A percentile compares a stretch with the other conserved stretches of the same genome.
phyloP scores from a whole-genome alignment of 2,329 filamentous ascomycete genomes.

The Scytalidium sp. region DNA sequence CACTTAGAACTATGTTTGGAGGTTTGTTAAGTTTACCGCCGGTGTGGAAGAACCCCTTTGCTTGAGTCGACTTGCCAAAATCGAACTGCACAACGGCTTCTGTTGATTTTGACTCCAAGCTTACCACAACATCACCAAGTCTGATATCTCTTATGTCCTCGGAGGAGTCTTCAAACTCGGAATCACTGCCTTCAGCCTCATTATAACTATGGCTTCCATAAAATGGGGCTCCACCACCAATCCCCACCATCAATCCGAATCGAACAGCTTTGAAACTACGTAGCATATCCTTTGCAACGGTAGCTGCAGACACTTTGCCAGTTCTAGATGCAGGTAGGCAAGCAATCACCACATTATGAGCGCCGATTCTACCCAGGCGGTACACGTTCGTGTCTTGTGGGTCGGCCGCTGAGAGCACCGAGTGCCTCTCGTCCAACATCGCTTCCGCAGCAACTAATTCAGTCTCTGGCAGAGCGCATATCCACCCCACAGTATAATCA shows the following conservation, averaged over 20 bases:
- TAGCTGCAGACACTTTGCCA: slow-evolving; percentile 13
- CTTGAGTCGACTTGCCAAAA: slow-evolving; percentile 17
- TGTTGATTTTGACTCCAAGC: slow-evolving; percentile 8
- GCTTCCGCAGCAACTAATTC: slow-evolving; percentile 14
- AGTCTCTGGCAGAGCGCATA: slow-evolving; percentile 14
- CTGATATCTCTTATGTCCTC: slow-evolving; percentile 7
- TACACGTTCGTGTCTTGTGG: slow-evolving; percentile 13
- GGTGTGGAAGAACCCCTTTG: slow-evolving; percentile 1
- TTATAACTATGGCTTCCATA: background rate
- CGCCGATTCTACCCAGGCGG: slow-evolving; percentile 11
- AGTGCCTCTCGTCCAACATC: slow-evolving; percentile 14
- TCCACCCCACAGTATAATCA: slow-evolving; percentile 19
- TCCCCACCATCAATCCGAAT: slow-evolving; percentile 13
- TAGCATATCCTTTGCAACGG: slow-evolving; percentile 12
- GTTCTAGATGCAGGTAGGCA: slow-evolving; percentile 11
- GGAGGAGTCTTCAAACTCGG: background rate
- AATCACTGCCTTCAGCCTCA: background rate
- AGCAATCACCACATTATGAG: slow-evolving; percentile 17
- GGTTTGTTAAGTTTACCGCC: slow-evolving; percentile 11
- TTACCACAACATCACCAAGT: slow-evolving; percentile 12
- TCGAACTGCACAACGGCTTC: slow-evolving; percentile 22
- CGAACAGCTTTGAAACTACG: slow-evolving; percentile 11
- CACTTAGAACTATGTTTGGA: slow-evolving; percentile 2
- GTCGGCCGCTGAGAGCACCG: slow-evolving; percentile 5
- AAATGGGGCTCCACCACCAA: slow-evolving; percentile 11